These are phyloP conservation scores for Tulasnella sp. DNA, from an alignment of 768 basidiomycete genomes.

Conservation along the genomic window DNA sequence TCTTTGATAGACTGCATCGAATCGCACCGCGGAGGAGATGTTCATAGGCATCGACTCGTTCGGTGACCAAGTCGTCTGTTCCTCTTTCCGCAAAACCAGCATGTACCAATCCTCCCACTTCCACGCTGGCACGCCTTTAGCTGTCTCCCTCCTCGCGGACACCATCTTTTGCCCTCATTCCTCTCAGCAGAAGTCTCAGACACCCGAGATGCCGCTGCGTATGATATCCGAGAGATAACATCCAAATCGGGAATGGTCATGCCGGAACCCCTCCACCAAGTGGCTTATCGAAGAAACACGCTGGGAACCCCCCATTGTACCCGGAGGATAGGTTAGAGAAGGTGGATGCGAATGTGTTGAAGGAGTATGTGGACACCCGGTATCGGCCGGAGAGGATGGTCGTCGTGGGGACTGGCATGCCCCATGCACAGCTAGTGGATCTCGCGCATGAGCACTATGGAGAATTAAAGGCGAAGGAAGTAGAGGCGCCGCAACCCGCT, in stretches of 20 bases:
- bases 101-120: conserved; percentile 98
- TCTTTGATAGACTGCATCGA: conserved; percentile 56
- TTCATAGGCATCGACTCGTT: conserved; percentile 75
- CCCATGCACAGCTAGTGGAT: conserved; percentile 79
- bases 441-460: conserved; percentile 79
- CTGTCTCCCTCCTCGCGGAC: conserved; percentile 83
- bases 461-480: conserved; percentile 34
- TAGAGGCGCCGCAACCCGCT: conserved; percentile 21
- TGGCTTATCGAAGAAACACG: conserved; percentile 67
- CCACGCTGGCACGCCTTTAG: conserved; percentile 66
- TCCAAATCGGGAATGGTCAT: conserved; percentile 88
- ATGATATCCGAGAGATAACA: conserved; percentile 80
- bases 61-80: conserved; percentile 86
- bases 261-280: conserved; percentile 78
- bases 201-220: conserved; percentile 78
- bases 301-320: conserved; percentile 84
- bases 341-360: conserved; percentile 53
- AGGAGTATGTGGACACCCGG: conserved; percentile 63
- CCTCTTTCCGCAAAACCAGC: conserved; percentile 88
- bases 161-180: conserved; percentile 70
- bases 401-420: conserved; percentile 86
- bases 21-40: conserved; percentile 57
- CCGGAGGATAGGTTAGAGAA: conserved; percentile 68
- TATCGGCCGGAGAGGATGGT: conserved; percentile 93
- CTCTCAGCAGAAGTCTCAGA: conserved; percentile 65